These are phyloP conservation scores for Starmerella potacharoeniae DNA, from an alignment of 805 yeast genomes.

Conservation along the genomic window DNA sequence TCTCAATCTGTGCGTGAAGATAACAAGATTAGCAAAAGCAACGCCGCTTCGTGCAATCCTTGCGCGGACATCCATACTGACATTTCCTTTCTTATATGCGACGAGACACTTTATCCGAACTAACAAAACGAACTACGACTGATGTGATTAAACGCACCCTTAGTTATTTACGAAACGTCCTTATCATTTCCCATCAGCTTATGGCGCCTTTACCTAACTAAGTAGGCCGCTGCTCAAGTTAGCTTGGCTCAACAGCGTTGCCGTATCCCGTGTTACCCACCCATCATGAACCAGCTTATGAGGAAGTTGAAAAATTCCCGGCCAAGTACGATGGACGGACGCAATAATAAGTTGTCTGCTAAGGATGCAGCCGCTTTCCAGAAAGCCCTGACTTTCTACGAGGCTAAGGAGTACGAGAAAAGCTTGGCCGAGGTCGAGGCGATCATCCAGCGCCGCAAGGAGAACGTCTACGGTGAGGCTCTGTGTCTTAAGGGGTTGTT, in stretches of 20 bases:
- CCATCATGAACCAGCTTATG: background rate
- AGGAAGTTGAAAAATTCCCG: conserved; percentile 1
- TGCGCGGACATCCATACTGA: too few species aligned
- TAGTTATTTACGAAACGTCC: too few species aligned
- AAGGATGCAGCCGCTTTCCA: conserved; percentile 71
- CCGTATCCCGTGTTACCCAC: background rate
- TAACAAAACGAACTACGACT: too few species aligned
- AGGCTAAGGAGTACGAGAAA: conserved; percentile 75
- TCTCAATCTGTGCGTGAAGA: too few species aligned
- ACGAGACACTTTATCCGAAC: too few species aligned
- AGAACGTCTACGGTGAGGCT: conserved; percentile 54
- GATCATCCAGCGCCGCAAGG: conserved; percentile 61
- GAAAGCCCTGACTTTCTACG: conserved; percentile 74
- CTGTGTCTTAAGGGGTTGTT: conserved; percentile 75
- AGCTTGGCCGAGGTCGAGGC: conserved; percentile 65
- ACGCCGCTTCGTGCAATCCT: too few species aligned
- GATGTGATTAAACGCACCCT: too few species aligned
- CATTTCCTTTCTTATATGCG: too few species aligned
- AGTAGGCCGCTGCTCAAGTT: background rate
- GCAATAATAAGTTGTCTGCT: conserved; percentile 17
- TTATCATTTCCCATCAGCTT: too few species aligned
- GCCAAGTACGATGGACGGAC: conserved; percentile 12
- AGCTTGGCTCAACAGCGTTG: background rate
- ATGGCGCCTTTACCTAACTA: background rate
- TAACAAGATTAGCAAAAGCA: too few species aligned